phyloP scores from a whole-genome alignment of 495 filamentous ascomycete genomes.

The Bathelium albidoporum region DNA sequence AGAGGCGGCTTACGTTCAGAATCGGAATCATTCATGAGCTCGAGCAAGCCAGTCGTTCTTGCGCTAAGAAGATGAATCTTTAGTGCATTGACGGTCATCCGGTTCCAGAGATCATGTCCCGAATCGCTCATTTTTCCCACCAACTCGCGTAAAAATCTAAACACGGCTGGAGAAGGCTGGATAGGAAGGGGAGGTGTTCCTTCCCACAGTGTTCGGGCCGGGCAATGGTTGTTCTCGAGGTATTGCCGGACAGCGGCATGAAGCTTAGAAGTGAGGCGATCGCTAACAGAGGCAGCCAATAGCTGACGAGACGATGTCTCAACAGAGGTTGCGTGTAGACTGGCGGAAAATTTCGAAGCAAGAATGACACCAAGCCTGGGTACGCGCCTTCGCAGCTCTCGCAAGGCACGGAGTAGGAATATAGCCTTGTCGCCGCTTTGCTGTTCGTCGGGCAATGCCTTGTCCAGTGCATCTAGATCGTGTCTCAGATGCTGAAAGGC shows the following conservation, averaged over 20 bases:
- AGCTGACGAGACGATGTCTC: conserved; percentile 17
- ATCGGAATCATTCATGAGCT: conserved; percentile 26
- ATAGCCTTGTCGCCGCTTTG: conserved; percentile 45
- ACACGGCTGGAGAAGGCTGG: conserved; percentile 70
- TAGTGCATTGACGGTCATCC: conserved; percentile 50
- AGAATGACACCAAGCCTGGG: conserved; percentile 31
- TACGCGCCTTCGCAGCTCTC: conserved; percentile 59
- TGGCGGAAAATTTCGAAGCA: neutral
- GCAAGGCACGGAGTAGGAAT: conserved; percentile 65
- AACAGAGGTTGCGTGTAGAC: neutral
- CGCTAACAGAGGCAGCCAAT: conserved; percentile 9
- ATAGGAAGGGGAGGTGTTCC: conserved; percentile 62
- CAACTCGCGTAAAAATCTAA: conserved; percentile 61
- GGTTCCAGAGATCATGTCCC: conserved; percentile 78
- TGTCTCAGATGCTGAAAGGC: conserved; percentile 51
- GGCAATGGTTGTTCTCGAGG: neutral
- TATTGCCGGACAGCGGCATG: conserved; percentile 29
- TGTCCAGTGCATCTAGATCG: conserved; percentile 40
- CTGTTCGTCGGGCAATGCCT: conserved; percentile 22
- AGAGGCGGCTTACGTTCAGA: neutral
- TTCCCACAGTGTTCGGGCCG: conserved; percentile 55
- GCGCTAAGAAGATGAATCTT: conserved; percentile 35
- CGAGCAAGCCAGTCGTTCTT: conserved; percentile 25
- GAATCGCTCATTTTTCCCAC: conserved; percentile 53
- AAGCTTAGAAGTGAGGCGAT: conserved; percentile 26